Evolutionary conservation across 163 green algal species (phyloP).

Genomic region (Volvox carteri): DNA sequence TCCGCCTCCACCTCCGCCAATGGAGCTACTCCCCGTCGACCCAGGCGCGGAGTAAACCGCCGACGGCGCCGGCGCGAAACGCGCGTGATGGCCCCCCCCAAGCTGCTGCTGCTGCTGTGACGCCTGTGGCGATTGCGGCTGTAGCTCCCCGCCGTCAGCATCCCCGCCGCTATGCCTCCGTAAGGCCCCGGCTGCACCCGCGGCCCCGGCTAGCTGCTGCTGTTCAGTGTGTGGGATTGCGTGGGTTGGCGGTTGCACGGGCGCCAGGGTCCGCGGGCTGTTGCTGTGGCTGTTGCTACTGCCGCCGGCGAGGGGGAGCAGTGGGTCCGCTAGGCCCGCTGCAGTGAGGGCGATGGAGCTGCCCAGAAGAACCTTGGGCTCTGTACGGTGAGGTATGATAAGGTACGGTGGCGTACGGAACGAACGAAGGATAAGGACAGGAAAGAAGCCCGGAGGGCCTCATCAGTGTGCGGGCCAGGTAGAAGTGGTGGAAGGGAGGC

Average conservation of each 20-base stretch:
- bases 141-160: neutral
- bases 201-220: neutral
- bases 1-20: neutral
- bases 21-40: neutral
- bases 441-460: no score
- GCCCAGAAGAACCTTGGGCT: slow-evolving; percentile 40
- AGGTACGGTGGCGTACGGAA: no score
- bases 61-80: neutral
- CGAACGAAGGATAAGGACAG: no score
- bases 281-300: neutral
- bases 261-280: neutral
- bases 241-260: neutral
- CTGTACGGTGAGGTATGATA: neutral
- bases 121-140: neutral
- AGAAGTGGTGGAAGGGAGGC: no score
- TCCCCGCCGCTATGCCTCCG: no score
- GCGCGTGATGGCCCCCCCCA: slow-evolving; percentile 3
- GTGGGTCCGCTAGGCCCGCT: slow-evolving; percentile 27
- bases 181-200: no score
- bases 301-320: neutral
- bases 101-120: neutral
- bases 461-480: no score
- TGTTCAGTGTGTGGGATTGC: neutral
- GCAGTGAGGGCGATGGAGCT: slow-evolving; percentile 43
- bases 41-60: neutral